Evolutionary conservation across 23 red algal genomes (phyloP), one percentile per base, ranked within the genome.

Genomic region (Gracilariopsis chorda): DNA sequence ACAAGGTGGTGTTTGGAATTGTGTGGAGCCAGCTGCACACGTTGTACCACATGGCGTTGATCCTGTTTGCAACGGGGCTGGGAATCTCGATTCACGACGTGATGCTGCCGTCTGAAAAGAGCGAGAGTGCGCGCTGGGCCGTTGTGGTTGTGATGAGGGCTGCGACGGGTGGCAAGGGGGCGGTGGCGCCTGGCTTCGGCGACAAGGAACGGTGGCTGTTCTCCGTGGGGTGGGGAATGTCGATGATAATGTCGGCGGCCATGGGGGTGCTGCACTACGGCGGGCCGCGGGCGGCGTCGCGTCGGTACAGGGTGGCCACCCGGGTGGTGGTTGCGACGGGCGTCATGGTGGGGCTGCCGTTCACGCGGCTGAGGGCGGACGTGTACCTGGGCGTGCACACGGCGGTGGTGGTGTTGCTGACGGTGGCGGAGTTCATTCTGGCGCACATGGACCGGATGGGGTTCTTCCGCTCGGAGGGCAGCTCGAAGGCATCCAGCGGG

Each of bases 31-130:
- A 60, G 20, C 13, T 86, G 42, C 91, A 94, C 28, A 77, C 75
- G 23, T 48, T 79, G 39, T 94, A 86, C 45, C 91, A 94, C 56
- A 64, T 78, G n/a, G 80, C 91, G 14, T 81, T 94, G n/a, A 86
- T 86, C 56, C 69, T 84, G 17, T 86, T 84, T 57, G 79, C 80
- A 41, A 86, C 91, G 8, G 89, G 89, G 20, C 77, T 92, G 33
- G 77, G 77, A 40, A 84, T 84, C 44, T 64, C 72, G 27, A 39
- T 92, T 14, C 89, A 77, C 49, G 89, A 83, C 48, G 58, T 85
- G 24, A 24, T 73, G 8, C 47, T 73, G 40, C 17, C 17, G 23
- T 9, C 67, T 20, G 28, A 73, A 24, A 73, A 23, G 39, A 34
- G 47, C 5, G 19, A 36, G 24, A 42, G 23, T 24, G 67, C 28